These are phyloP conservation scores for Populus alba DNA, from an alignment of 345 rosid genomes.

Conservation along the genomic window DNA sequence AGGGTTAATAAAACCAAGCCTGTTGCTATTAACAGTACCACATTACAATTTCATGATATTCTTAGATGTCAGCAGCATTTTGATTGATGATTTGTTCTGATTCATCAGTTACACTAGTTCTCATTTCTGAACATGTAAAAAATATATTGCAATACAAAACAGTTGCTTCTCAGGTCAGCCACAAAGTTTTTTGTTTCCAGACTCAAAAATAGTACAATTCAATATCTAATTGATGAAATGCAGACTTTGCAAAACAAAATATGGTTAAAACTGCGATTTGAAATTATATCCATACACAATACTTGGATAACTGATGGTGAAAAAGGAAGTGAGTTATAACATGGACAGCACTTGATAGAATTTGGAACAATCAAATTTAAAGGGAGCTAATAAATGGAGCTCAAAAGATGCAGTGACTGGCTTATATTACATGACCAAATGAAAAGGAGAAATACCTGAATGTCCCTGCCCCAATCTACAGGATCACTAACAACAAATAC, in stretches of 20 bases:
- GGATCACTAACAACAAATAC: conserved; percentile 50
- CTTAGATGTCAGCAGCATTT: neutral
- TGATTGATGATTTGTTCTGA: neutral
- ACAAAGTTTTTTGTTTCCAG: neutral
- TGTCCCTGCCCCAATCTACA: conserved; percentile 55
- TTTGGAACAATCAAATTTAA: neutral
- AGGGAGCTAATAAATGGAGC: neutral
- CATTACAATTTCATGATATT: neutral
- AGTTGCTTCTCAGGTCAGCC: neutral
- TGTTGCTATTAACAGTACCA: neutral
- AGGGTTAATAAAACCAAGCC: neutral
- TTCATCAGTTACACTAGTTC: neutral
- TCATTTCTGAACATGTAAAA: neutral
- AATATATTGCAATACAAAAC: neutral
- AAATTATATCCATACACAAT: neutral
- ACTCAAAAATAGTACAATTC: neutral
- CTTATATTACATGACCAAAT: neutral
- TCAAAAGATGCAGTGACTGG: neutral
- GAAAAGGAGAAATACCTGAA: conserved; percentile 35
- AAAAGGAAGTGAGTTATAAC: neutral
- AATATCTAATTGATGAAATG: neutral
- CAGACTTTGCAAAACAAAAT: conserved; percentile 1
- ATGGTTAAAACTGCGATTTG: neutral
- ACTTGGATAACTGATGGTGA: neutral
- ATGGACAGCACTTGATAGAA: neutral